Evolutionary conservation across 2,329 filamentous ascomycete genomes (phyloP), one percentile per base, ranked within the genome.

Genomic region (Lomentospora prolificans): DNA sequence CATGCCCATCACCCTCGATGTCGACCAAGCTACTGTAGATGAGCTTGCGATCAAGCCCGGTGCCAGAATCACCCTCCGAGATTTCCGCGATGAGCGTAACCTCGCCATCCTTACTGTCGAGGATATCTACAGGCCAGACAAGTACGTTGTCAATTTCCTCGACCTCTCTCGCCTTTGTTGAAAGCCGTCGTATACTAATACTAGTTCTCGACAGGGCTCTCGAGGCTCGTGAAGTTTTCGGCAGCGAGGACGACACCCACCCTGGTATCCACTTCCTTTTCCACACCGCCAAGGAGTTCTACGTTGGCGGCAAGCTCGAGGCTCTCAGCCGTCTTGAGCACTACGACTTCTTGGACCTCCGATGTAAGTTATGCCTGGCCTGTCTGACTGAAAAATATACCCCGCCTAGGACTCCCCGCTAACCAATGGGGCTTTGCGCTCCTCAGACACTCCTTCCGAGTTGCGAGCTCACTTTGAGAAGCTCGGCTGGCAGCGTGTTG

Each of bases 401-500:
- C n/a, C n/a, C n/a, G n/a, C n/a, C 28, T 28, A 31, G 3, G 22
- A 39, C 19, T 19, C 51, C 30, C 30, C 30, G 44, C 44, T 48
- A 22, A 48, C 44, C 1, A 14, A 25, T 50, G 14, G 4, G 44
- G 39, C 33, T 61, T 65, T 57, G 64, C 53, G 4, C 19, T 44
- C 17, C 14, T 25, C 4, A 90, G 87, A 92, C 76, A 95, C 94
- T 9, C 94, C 94, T 61, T 86, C 94, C 51, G 94, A 99, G 77
- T 81, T 99, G 66, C 89, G 94, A 66, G 79, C 89, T 61, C 92
- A 97, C 80, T 99, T 99, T 69, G 94, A 97, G 81, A 99, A 99
- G 83, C 90, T 99, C 65, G 94, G 94, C 75, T 99, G 94, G 94
- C 86, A 88, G 72, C 86, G 87, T 72, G 92, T 99, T 64, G 94